Evolutionary conservation across 352 stramenopile genomes (phyloP), one percentile per base, ranked within the genome.

Genomic region (Globisporangium cystogenes): DNA sequence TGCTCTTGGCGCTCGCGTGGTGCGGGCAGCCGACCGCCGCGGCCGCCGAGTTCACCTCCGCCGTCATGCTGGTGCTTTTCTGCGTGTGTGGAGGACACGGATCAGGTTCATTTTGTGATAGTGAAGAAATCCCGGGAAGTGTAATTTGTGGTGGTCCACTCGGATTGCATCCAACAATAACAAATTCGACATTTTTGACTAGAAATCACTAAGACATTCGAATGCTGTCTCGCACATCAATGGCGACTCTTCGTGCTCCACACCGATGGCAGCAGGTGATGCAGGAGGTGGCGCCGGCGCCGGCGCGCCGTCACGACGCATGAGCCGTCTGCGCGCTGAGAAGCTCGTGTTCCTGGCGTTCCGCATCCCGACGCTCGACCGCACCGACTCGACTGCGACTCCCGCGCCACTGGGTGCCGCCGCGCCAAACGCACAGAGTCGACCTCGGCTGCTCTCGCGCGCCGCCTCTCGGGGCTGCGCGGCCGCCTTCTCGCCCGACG

Each of bases 11-110:
- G 20, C 47, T 44, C 24, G 57, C 39, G 53, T 81, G 70, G 44
- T 76, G 66, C 43, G 74, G 76, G 40, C 74, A 86, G 33, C 64
- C 56, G 10, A 68, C 67, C 3, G 76, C 76, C 2, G 75, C 76
- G 5, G 78, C 72, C 18, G 76, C 55, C 10, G 69, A 65, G 55
- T 90, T 90, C 48, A 90, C 78, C 43, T 90, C 78, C 1, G 76
- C 78, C 11, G 78, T 90, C 78, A 90, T 90, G 8, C 16, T 18
- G 21, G 4, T 27, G n/a, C n/a, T 26, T 15, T 21, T 44, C 40
- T 31, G 16, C 15, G 33, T 39, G 33, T 39, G 33, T 39, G 33
- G 33, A 29, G 3, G 12, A 27, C 14, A 18, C 16, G 40, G 16
- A 26, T 7, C n/a, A n/a, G 14, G 15, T 6, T 26, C 15, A 8